These are phyloP conservation scores for Clitocybe nebularis DNA, from an alignment of 1,284 basidiomycete genomes.

Conservation along the genomic window DNA sequence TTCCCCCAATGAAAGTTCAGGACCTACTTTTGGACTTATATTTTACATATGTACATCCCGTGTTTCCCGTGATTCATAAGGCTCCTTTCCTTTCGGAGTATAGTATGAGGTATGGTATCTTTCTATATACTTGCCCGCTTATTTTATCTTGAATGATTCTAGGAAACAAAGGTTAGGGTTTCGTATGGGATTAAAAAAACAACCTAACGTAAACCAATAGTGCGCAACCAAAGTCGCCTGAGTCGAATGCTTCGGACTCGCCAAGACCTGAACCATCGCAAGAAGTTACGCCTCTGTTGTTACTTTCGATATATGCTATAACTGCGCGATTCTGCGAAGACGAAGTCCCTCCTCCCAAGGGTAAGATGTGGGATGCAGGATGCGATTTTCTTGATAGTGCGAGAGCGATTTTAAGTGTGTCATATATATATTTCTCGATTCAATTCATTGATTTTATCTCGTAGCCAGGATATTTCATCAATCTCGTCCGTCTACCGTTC, in stretches of 20 bases:
- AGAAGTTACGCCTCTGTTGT: conserved; percentile 63
- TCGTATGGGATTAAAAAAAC: neutral
- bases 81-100: conserved; percentile 66
- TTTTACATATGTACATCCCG: conserved; percentile 78
- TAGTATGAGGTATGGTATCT: conserved; percentile 42
- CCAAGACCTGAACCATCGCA: conserved; percentile 50
- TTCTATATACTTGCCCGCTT: conserved; percentile 1
- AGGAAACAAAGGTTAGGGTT: conserved; percentile 20
- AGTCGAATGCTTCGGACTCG: conserved; percentile 19
- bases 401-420: conserved; percentile 62
- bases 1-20: conserved; percentile 60
- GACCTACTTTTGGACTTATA: conserved; percentile 69
- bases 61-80: conserved; percentile 75
- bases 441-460: neutral
- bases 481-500: conserved; percentile 66
- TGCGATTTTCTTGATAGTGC: conserved; percentile 66
- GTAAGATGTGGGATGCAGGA: conserved; percentile 71
- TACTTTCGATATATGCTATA: conserved; percentile 77
- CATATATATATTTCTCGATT: neutral
- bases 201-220: conserved; percentile 1
- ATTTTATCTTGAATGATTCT: neutral
- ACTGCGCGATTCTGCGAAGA: conserved; percentile 67
- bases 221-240: conserved; percentile 15
- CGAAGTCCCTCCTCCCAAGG: conserved; percentile 39
- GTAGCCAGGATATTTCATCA: conserved; percentile 64